phyloP scores from a whole-genome alignment of 306 rosid species.

The Oxytropis ochrocephala region DNA sequence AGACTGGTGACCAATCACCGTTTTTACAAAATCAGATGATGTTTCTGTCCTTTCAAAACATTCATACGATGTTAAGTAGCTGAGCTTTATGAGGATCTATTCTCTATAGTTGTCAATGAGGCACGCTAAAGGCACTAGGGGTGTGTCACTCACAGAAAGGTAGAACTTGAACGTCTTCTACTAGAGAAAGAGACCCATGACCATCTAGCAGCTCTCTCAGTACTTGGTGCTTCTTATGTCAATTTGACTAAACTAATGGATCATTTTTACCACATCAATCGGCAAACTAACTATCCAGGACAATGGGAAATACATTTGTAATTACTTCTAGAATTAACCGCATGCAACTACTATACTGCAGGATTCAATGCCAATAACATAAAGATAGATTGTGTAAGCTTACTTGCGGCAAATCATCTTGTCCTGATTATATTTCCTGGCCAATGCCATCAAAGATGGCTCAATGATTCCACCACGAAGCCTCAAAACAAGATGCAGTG shows the following conservation, averaged over 20 bases:
- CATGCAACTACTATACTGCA: neutral
- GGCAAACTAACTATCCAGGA: neutral
- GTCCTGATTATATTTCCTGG: slow-evolving; percentile 92
- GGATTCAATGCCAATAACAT: neutral
- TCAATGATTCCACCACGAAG: slow-evolving; percentile 98
- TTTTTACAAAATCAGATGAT: neutral
- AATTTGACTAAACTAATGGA: neutral
- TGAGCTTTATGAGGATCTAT: neutral
- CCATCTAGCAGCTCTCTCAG: neutral
- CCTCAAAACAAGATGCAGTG: slow-evolving; percentile 94
- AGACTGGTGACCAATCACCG: neutral
- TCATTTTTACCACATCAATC: neutral
- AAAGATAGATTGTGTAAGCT: slow-evolving; percentile 8
- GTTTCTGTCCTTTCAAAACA: neutral
- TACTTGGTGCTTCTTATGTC: neutral
- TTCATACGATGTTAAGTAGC: neutral
- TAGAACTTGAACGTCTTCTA: neutral
- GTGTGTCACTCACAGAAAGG: neutral
- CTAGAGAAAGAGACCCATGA: neutral
- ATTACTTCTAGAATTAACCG: neutral
- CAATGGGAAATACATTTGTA: neutral
- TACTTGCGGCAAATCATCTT: slow-evolving; percentile 98
- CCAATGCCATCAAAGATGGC: slow-evolving; percentile 97
- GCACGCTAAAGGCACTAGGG: neutral
- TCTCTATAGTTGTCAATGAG: neutral